These are phyloP conservation scores for Raphanus raphanistrum DNA, from an alignment of 345 rosid genomes.

Conservation along the genomic window DNA sequence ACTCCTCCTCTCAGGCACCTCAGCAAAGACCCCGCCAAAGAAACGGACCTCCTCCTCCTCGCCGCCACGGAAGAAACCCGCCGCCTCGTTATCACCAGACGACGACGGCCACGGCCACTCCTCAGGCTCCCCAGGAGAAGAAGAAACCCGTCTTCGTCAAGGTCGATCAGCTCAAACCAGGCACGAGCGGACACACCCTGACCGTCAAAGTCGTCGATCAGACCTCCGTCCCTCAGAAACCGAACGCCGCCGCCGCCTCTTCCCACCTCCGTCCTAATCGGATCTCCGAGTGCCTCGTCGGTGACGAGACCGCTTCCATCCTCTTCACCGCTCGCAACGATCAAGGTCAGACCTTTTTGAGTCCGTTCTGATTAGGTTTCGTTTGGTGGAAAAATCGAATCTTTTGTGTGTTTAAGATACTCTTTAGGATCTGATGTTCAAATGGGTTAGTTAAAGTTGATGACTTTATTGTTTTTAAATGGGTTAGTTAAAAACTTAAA, in stretches of 20 bases:
- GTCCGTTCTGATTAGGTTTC: neutral
- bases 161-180: conserved; percentile 66
- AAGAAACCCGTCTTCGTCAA: conserved; percentile 66
- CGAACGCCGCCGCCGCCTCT: conserved; percentile 40
- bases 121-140: conserved; percentile 40
- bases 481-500: neutral
- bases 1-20: conserved; percentile 1
- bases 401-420: neutral
- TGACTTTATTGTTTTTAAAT: neutral
- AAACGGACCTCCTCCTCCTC: conserved; percentile 37
- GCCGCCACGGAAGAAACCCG: conserved; percentile 32
- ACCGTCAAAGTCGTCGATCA: conserved; percentile 58
- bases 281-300: conserved; percentile 69
- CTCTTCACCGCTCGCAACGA: conserved; percentile 76
- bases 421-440: neutral
- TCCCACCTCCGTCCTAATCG: conserved; percentile 48
- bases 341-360: conserved; percentile 50
- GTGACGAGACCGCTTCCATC: conserved; percentile 70
- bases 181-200: conserved; percentile 66
- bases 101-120: conserved; percentile 9
- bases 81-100: conserved; percentile 31
- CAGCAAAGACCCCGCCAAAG: conserved; percentile 31
- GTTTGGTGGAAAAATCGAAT: neutral
- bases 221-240: conserved; percentile 48
- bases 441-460: neutral